phyloP scores from a whole-genome alignment of 306 rosid species.

The Cucumis hystrix region DNA sequence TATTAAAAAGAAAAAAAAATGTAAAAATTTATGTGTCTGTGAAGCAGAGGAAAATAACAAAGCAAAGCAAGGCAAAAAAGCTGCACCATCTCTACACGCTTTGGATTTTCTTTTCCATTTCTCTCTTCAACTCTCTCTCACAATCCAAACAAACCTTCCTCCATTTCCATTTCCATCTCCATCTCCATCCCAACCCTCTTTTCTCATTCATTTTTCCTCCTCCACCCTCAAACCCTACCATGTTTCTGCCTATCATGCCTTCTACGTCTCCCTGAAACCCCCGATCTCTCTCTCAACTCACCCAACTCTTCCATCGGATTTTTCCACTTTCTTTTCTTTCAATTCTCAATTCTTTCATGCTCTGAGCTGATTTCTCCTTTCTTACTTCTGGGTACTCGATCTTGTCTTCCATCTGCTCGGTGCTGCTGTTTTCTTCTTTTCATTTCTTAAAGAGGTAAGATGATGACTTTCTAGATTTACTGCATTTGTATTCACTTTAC shows the following conservation, averaged over 20 bases:
- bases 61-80: slow-evolving; percentile 29
- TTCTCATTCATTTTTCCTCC: too few species aligned
- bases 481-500: background rate
- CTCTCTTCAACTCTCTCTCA: slow-evolving; percentile 22
- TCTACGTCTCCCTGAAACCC: background rate
- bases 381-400: background rate
- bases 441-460: background rate
- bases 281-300: background rate
- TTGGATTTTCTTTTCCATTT: slow-evolving; percentile 20
- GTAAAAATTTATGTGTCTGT: background rate
- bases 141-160: slow-evolving; percentile 26
- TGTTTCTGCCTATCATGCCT: background rate
- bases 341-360: background rate
- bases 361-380: background rate
- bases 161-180: slow-evolving; percentile 7
- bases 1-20: background rate
- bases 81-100: slow-evolving; percentile 35
- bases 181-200: too few species aligned
- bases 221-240: background rate
- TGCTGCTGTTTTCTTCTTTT: background rate
- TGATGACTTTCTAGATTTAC: background rate
- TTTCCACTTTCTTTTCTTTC: background rate
- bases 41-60: slow-evolving; percentile 14
- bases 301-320: background rate
- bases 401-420: background rate